Evolutionary conservation across 139 green algal species (phyloP).

Genomic region (Pycnococcus provasolii): DNA sequence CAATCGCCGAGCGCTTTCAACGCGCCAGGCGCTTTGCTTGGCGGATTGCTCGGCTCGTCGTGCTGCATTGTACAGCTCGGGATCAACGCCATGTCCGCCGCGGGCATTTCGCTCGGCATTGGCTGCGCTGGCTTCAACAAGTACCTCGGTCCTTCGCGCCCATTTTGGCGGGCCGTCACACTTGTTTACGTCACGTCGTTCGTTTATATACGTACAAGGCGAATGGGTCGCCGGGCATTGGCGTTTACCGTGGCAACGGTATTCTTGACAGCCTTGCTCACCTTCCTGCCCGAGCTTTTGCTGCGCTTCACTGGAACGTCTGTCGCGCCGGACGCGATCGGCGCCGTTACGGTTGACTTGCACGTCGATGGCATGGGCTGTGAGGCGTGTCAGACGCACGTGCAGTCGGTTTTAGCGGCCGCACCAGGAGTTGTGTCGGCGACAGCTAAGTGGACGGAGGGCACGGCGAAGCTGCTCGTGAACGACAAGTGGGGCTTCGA

Average conservation of each 20-base stretch:
- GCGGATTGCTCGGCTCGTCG: neutral
- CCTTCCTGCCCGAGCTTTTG: neutral
- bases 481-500: neutral
- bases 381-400: neutral
- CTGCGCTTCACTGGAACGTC: neutral
- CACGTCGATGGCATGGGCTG: neutral
- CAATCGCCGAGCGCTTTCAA: neutral
- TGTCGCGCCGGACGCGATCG: neutral
- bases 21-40: neutral
- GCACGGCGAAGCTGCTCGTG: neutral
- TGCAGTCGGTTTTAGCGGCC: neutral
- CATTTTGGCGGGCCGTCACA: neutral
- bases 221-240: no score
- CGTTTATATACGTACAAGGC: neutral
- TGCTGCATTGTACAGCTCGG: neutral
- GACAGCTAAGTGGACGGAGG: neutral
- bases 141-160: neutral
- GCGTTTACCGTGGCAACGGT: no score
- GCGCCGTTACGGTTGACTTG: neutral
- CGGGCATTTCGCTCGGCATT: neutral
- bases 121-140: neutral
- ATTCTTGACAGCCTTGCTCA: neutral
- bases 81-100: neutral
- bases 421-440: neutral
- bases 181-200: neutral